These are phyloP conservation scores for Seiridium cupressi DNA, from an alignment of 2,329 filamentous ascomycete species.

Conservation along the genomic window DNA sequence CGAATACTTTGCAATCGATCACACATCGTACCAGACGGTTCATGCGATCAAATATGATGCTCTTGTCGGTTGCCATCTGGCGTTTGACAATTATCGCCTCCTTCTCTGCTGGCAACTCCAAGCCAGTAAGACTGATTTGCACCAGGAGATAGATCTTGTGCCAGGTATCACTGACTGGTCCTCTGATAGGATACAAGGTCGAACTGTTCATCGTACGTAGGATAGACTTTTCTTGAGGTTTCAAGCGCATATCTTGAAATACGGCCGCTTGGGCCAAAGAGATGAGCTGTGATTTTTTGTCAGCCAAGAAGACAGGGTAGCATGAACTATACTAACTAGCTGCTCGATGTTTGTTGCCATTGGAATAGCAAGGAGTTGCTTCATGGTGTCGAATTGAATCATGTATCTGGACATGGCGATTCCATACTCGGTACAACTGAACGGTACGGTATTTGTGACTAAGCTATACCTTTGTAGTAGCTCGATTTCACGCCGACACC, in stretches of 20 bases:
- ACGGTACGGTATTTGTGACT: constrained; percentile 43
- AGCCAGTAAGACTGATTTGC: constrained; percentile 69
- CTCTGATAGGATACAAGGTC: constrained; percentile 70
- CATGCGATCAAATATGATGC: constrained; percentile 64
- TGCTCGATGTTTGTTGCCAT: constrained; percentile 60
- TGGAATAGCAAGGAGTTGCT: constrained; percentile 62
- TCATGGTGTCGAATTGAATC: constrained; percentile 78
- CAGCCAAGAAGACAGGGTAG: not conserved
- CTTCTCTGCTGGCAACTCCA: constrained; percentile 61
- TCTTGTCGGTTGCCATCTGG: constrained; percentile 60
- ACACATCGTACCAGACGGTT: constrained; percentile 72
- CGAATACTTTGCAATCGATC: constrained; percentile 65
- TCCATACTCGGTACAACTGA: constrained; percentile 70
- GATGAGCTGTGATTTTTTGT: constrained; percentile 4
- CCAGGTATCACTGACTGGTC: constrained; percentile 60
- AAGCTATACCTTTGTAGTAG: constrained; percentile 61
- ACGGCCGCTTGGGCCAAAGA: constrained; percentile 66
- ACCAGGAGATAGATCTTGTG: constrained; percentile 79
- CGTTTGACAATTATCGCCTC: constrained; percentile 51
- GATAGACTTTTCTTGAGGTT: constrained; percentile 63
- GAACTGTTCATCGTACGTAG: constrained; percentile 74
- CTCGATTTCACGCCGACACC: constrained; percentile 67
- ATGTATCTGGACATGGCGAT: constrained; percentile 83
- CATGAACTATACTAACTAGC: constrained; percentile 54
- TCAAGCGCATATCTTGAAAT: constrained; percentile 71